Base-by-base conservation (phyloP, 179 eudicot species). In the Beta macrorhiza region DNA sequence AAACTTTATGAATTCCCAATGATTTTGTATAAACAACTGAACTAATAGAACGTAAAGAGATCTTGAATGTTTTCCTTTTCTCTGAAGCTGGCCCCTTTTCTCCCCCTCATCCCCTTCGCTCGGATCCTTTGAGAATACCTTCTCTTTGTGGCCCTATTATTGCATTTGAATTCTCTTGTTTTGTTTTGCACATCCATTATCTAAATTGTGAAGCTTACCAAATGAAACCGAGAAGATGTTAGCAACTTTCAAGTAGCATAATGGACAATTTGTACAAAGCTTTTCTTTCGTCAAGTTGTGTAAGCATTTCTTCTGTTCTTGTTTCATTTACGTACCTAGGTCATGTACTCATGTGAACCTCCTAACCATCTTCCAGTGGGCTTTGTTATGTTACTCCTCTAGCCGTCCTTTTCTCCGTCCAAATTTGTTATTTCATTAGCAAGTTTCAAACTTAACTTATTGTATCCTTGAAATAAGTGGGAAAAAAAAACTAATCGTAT, bases 11-110 rank as follows among this genome's bases (percentile, higher is more conserved):
- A 62, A 25, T 62, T 52, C 77, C 10, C 20, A 75, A 74, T 69
- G 79, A 78, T 82, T 75, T 78, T 85, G 85, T 85, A 75, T 53
- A 75, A 76, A 63, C 76, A 29, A 81, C 58, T 59, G 42, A 65
- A 75, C 78, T 25, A 49, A 49, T 49, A 63, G 47, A 79, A 49
- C 71, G 56, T 78, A 67, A 78, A 73, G 72, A 59, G 47, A 29
- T 10, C 62, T 37, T 25, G 57, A 67, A 61, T 83, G 75, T 61
- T 14, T n/a, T 52, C 4, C 10, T 17, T 19, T 65, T 19, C 2
- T 22, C 52, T 62, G 22, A 70, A 25, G 55, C 68, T 72, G 13
- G 61, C n/a, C 5, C 32, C 10, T 37, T 37, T 14, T 16, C 45
- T 2, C 0, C 73, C 32, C 64, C 15, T 25, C 17, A 14, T 15